These are phyloP conservation scores for Inga oerstediana DNA, from an alignment of 306 rosid species.

Conservation along the genomic window DNA sequence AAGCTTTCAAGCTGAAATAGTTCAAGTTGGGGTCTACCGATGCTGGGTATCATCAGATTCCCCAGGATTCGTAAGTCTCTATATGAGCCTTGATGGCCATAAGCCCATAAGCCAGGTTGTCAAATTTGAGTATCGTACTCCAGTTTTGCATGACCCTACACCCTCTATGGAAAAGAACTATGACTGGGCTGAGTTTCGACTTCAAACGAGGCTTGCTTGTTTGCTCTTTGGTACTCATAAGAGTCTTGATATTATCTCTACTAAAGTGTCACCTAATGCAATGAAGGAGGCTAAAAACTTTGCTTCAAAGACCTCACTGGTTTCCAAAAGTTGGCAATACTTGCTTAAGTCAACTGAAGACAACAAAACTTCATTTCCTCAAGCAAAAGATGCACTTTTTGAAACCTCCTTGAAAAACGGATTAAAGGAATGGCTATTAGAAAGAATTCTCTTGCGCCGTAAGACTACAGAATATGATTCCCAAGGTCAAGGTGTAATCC, in stretches of 20 bases:
- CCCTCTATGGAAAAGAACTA: slow-evolving; percentile 50
- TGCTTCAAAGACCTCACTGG: slow-evolving; percentile 52
- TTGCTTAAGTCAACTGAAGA: slow-evolving; percentile 57
- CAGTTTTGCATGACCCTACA: slow-evolving; percentile 48
- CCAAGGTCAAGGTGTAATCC: slow-evolving; percentile 87
- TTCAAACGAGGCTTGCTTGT: slow-evolving; percentile 71
- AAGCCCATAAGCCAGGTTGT: slow-evolving; percentile 82
- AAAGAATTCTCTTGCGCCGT: slow-evolving; percentile 57
- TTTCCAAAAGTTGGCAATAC: slow-evolving; percentile 57
- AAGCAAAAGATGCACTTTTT: slow-evolving; percentile 64
- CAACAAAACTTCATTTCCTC: slow-evolving; percentile 51
- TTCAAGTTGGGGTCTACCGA: slow-evolving; percentile 93
- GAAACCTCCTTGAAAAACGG: slow-evolving; percentile 68
- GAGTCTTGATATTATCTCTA: slow-evolving; percentile 59
- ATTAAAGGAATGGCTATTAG: slow-evolving; percentile 84
- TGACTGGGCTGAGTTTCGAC: slow-evolving; percentile 62
- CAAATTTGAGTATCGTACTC: slow-evolving; percentile 75
- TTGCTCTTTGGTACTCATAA: slow-evolving; percentile 68
- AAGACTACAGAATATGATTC: slow-evolving; percentile 68
- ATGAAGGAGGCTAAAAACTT: slow-evolving; percentile 65
- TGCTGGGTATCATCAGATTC: slow-evolving; percentile 65
- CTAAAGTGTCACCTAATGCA: slow-evolving; percentile 51
- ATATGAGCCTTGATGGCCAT: slow-evolving; percentile 73
- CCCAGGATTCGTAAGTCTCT: slow-evolving; percentile 65
- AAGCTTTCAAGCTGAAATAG: slow-evolving; percentile 61